Conservation (phyloP, 129 eudicot genomes). For the Flaveria trinervia region DNA sequence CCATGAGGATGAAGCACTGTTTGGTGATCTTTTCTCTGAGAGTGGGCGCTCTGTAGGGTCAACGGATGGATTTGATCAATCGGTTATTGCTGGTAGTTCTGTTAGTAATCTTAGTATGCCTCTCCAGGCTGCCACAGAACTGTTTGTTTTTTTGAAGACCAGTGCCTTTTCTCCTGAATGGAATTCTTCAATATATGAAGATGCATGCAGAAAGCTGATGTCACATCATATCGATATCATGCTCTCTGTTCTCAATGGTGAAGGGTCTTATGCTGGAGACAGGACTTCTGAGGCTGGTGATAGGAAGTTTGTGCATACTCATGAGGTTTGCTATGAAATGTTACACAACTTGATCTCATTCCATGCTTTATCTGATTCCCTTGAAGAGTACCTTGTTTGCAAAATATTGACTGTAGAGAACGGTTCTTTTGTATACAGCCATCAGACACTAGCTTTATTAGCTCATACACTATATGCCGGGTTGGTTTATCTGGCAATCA, state of each 20-base stretch:
- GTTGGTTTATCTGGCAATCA: constrained; percentile 63
- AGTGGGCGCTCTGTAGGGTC: constrained; percentile 93
- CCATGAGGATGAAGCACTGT: constrained; percentile 95
- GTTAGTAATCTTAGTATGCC: constrained; percentile 65
- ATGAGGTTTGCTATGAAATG: constrained; percentile 73
- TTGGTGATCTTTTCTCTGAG: constrained; percentile 95
- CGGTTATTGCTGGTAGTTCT: constrained; percentile 51
- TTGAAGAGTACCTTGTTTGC: constrained; percentile 69
- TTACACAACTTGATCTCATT: constrained; percentile 61
- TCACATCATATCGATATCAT: constrained; percentile 65
- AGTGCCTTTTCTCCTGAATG: constrained; percentile 72
- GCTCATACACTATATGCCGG: constrained; percentile 61
- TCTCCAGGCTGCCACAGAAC: constrained; percentile 71
- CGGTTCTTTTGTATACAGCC: constrained; percentile 71
- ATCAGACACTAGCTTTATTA: constrained; percentile 76
- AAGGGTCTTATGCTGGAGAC: constrained; percentile 60
- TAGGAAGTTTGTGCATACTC: constrained; percentile 58
- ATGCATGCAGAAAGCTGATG: constrained; percentile 66
- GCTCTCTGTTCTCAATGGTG: constrained; percentile 64
- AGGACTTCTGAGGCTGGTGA: constrained; percentile 47
- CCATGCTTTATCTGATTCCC: constrained; percentile 53
- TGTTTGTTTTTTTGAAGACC: constrained; percentile 62
- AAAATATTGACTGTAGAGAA: constrained; percentile 62
- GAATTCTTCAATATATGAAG: constrained; percentile 57
- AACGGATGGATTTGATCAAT: constrained; percentile 78